Evolutionary conservation across 2,329 filamentous ascomycete genomes (phyloP).

Genomic region (Colletotrichum lupini): DNA sequence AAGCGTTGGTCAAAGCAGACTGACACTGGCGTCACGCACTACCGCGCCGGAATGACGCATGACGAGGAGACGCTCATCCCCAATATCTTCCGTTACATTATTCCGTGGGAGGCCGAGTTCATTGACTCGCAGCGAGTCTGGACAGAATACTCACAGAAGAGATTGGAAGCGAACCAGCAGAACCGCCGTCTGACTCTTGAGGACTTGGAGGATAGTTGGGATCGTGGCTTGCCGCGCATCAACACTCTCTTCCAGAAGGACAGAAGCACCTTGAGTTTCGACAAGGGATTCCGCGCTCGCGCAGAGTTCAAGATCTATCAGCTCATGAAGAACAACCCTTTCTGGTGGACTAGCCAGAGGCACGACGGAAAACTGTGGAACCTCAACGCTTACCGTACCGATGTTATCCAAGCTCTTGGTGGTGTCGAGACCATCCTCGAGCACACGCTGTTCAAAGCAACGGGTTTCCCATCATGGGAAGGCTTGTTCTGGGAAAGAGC

Average conservation of each 20-base stretch:
- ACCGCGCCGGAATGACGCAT: constrained; percentile 96
- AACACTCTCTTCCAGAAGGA: constrained; percentile 99
- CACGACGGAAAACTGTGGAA: constrained; percentile 99
- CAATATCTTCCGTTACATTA: constrained; percentile 99
- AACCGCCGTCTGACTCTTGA: constrained; percentile 94
- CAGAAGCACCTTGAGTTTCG: constrained; percentile 94
- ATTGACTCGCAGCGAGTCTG: constrained; percentile 98
- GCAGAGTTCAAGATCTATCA: constrained; percentile 99
- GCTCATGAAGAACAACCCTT: constrained; percentile 98
- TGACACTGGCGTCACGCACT: constrained; percentile 96
- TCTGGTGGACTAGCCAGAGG: constrained; percentile 98
- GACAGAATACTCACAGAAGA: constrained; percentile 99
- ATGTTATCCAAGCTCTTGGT: constrained; percentile 95
- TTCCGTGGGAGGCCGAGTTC: constrained; percentile 98
- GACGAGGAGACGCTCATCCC: constrained; percentile 98
- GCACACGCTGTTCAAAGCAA: constrained; percentile 96
- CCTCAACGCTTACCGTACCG: constrained; percentile 92
- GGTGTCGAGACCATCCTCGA: constrained; percentile 98
- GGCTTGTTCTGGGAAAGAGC: constrained; percentile 90
- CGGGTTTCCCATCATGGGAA: constrained; percentile 96
- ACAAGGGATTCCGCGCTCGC: constrained; percentile 95
- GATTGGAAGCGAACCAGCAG: constrained; percentile 95
- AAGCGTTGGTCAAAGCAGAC: constrained; percentile 99
- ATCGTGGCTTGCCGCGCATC: constrained; percentile 95
- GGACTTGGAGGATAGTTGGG: constrained; percentile 98